Evolutionary conservation across 2,329 filamentous ascomycete genomes (phyloP), one percentile per base, ranked within the genome.

Genomic region (Paecilomyces dactylethromorphus): DNA sequence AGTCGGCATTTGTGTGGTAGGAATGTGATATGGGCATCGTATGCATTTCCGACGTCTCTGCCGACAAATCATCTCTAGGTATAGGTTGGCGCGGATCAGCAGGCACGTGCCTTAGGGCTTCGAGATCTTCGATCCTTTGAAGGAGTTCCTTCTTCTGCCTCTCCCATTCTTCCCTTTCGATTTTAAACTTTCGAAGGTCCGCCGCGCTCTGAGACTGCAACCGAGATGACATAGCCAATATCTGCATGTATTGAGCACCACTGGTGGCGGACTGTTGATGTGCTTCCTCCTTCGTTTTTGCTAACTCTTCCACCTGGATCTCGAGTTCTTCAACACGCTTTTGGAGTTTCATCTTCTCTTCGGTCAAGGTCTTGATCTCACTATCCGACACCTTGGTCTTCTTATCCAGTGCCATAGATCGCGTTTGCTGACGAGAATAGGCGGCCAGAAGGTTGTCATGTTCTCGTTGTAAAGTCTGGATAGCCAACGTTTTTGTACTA

Each of bases 401-500:
- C 67, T 76, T 79, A 59, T 82, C 81, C 1, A 84, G 72, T 1
- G 81, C 76, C 50, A 76, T 76, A 51, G 75, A 80, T 62, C 79
- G 79, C 13, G 75, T 76, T 53, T 80, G 77, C 60, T 81, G 80
- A 4, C 79, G 74, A 32, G 81, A 78, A 22, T 81, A 78, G 26
- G 80, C 82, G 21, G 81, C 75, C 3, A 84, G 74, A 3, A 84
- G 72, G 53, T 75, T 76, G 56, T 82, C 76, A 64, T 84, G 81
- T 66, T 84, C 82, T n/a, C 74, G 73, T 64, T 83, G 81, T 6
- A 84, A 71, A 1, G 79, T 82, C 60, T 81, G 78, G 22, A 82
- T 74, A 12, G 78, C 78, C 18, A 83, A 70, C 3, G 81, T 79
- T 62, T 83, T 82, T 58, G 82, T 71, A 15, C 78, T 81, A 39